phyloP scores from a whole-genome alignment of 352 stramenopile genomes.

The Phytophthora cactorum region DNA sequence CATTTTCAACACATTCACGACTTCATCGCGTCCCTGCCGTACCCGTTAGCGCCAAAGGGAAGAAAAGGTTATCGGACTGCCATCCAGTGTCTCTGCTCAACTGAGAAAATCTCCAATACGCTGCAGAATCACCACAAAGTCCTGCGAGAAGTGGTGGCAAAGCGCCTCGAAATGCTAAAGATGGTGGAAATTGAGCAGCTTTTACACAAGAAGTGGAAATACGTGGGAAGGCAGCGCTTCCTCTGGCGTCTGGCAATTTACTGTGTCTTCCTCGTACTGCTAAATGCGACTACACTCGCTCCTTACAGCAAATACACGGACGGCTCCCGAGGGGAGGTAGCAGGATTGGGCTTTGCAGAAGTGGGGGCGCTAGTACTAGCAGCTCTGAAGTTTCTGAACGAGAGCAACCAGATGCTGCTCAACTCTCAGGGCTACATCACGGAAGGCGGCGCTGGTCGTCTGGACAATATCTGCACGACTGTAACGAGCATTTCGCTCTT shows the following conservation, averaged over 20 bases:
- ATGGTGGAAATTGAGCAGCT: conserved; percentile 57
- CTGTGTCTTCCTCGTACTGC: conserved; percentile 42
- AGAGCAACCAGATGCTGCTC: conserved; percentile 55
- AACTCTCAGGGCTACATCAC: conserved; percentile 49
- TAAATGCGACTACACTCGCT: conserved; percentile 58
- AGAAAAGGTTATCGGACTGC: conserved; percentile 47
- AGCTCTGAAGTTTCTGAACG: conserved; percentile 57
- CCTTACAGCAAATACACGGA: conserved; percentile 43
- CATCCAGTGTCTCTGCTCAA: conserved; percentile 65
- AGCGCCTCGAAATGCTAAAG: conserved; percentile 63
- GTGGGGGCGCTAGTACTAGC: conserved; percentile 35
- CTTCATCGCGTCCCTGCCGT: conserved; percentile 24
- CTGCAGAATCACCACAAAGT: conserved; percentile 30
- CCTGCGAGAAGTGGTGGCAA: conserved; percentile 38
- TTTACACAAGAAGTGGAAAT: conserved; percentile 73
- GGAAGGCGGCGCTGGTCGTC: conserved; percentile 46
- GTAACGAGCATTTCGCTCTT: conserved; percentile 48
- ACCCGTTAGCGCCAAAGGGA: conserved; percentile 46
- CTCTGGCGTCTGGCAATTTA: conserved; percentile 47
- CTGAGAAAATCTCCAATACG: conserved; percentile 51
- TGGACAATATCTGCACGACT: conserved; percentile 67
- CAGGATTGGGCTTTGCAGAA: conserved; percentile 46
- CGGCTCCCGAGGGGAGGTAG: conserved; percentile 5
- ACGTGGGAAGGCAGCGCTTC: conserved; percentile 56
- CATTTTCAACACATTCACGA: conserved; percentile 33